These are phyloP conservation scores for Hansfordia pulvinata DNA, from an alignment of 2,329 filamentous ascomycete genomes.

Conservation along the genomic window DNA sequence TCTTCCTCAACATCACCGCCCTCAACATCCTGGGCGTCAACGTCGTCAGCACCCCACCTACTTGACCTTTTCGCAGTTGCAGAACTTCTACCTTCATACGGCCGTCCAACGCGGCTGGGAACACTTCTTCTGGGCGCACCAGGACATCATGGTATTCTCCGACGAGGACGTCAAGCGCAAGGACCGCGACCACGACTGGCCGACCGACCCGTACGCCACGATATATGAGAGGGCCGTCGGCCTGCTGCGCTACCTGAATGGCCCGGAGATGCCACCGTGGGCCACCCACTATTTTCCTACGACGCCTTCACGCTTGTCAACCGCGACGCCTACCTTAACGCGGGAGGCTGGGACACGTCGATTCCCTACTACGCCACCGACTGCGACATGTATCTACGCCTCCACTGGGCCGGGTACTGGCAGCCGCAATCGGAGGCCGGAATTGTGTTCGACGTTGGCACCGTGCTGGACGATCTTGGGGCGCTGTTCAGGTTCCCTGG, in stretches of 20 bases:
- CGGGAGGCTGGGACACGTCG: constrained; percentile 33
- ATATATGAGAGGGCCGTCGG: constrained; percentile 19
- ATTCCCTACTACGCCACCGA: constrained; percentile 33
- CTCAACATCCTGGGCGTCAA: constrained; percentile 33
- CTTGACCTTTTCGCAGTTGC: constrained; percentile 32
- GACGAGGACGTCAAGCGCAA: constrained; percentile 23
- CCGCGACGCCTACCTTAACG: constrained; percentile 24
- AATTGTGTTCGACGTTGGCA: constrained; percentile 25
- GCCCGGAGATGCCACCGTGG: constrained; percentile 24
- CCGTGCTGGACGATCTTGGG: constrained; percentile 25
- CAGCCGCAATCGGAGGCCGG: constrained; percentile 23
- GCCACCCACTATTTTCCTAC: constrained; percentile 31
- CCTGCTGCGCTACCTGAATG: constrained; percentile 16
- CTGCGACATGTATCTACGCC: constrained; percentile 29
- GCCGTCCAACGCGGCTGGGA: constrained; percentile 25
- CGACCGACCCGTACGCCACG: constrained; percentile 19
- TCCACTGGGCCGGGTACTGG: constrained; percentile 25
- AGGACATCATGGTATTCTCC: constrained; percentile 29
- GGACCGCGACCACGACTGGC: constrained; percentile 20
- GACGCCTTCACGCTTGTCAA: constrained; percentile 36
- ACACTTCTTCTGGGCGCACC: constrained; percentile 34
- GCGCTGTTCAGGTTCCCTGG: constrained; percentile 25
- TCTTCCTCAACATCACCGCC: constrained; percentile 37
- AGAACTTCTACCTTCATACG: constrained; percentile 31
- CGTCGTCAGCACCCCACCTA: constrained; percentile 31